phyloP scores from a whole-genome alignment of 495 filamentous ascomycete genomes.

The Lasiosphaeris hirsuta region DNA sequence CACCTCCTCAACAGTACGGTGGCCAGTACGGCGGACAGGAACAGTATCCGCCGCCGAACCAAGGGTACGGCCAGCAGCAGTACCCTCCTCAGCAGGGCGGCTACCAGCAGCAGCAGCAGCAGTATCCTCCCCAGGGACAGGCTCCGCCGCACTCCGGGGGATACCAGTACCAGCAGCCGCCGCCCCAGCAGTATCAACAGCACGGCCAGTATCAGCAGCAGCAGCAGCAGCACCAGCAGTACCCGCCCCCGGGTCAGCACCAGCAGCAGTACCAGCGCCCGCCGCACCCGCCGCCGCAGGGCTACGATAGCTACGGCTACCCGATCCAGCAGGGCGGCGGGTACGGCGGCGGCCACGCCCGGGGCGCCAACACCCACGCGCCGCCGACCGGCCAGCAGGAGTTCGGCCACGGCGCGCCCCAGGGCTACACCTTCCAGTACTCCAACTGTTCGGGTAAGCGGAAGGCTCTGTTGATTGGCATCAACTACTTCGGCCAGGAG shows the following conservation, averaged over 20 bases:
- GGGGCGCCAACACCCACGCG: slow-evolving; percentile 41
- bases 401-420: slow-evolving; percentile 48
- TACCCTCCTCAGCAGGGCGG: slow-evolving; percentile 21
- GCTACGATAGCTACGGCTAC: slow-evolving; percentile 39
- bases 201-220: slow-evolving; percentile 32
- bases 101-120: slow-evolving; percentile 13
- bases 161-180: slow-evolving; percentile 8
- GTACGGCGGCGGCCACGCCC: slow-evolving; percentile 20
- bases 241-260: slow-evolving; percentile 9
- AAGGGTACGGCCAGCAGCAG: slow-evolving; percentile 26
- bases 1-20: slow-evolving; percentile 15
- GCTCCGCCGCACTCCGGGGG: no score
- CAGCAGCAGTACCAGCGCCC: slow-evolving; percentile 32
- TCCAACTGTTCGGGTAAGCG: slow-evolving; percentile 81
- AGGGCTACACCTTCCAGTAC: slow-evolving; percentile 68
- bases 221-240: slow-evolving; percentile 17
- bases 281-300: slow-evolving; percentile 34
- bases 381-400: slow-evolving; percentile 44
- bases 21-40: slow-evolving; percentile 16
- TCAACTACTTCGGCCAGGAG: slow-evolving; percentile 89
- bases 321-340: slow-evolving; percentile 18
- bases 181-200: slow-evolving; percentile 22
- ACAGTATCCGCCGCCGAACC: slow-evolving; percentile 17
- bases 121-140: slow-evolving; percentile 22
- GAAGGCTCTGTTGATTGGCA: slow-evolving; percentile 87